Percentiles rank a stretch among this genome's conserved stretches.
Evolutionary conservation across 352 stramenopile genomes (phyloP).

Genomic region (Globisporangium sylvaticum): DNA sequence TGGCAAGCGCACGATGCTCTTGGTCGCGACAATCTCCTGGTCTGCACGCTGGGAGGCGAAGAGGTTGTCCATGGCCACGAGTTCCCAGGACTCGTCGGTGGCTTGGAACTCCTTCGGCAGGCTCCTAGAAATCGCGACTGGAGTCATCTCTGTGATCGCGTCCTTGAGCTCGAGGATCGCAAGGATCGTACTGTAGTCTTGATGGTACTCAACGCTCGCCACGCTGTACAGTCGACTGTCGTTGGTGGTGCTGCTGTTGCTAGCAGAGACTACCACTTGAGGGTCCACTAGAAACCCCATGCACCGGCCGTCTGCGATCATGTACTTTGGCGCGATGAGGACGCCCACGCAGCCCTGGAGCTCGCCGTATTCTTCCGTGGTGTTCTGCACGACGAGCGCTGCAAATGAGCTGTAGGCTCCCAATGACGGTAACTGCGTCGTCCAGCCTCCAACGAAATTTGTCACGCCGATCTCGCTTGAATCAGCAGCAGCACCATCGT

Average conservation of each 20-base stretch:
- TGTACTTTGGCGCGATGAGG: conserved; percentile 10
- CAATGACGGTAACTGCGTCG: conserved; percentile 4
- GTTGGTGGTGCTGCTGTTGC: not conserved
- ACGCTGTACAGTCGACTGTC: not conserved
- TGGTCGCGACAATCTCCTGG: not conserved
- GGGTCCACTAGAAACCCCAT: not conserved
- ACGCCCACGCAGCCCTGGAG: conserved; percentile 9
- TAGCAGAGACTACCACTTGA: not conserved
- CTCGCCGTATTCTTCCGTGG: conserved; percentile 2
- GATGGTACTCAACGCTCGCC: not conserved
- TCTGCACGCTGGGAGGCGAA: conserved; percentile 5
- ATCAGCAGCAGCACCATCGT: not conserved
- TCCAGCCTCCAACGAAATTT: conserved; percentile 1
- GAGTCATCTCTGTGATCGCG: conserved; percentile 5
- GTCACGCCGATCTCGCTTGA: not conserved
- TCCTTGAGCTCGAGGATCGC: conserved; percentile 3
- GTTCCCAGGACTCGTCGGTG: conserved; percentile 7
- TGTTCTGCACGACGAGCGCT: conserved; percentile 11
- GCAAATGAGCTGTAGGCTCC: conserved; percentile 7
- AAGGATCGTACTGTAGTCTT: conserved; percentile 1
- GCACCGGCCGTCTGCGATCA: conserved; percentile 5
- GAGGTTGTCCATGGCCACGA: conserved; percentile 14
- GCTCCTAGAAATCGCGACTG: conserved; percentile 4
- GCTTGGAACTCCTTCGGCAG: conserved; percentile 2
- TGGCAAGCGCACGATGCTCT: conserved; percentile 8